Evolutionary conservation across 1,284 basidiomycete species (phyloP), one percentile per base, ranked within the genome.

Genomic region (Marasmius sp.): DNA sequence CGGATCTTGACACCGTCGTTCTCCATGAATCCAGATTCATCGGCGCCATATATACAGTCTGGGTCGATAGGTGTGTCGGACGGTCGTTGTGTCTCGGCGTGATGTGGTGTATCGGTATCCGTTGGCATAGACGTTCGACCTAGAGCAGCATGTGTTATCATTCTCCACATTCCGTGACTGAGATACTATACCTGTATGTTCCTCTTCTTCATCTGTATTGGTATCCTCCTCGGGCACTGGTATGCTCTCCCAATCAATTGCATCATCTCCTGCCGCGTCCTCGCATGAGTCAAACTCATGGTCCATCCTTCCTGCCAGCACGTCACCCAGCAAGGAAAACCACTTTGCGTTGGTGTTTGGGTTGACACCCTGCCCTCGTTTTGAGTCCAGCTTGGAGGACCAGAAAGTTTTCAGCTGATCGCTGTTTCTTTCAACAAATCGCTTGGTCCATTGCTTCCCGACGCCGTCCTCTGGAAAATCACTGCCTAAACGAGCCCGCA

Each of bases 1-100:
- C 62, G 39, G 60, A 67, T 51, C n/a, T 39, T 63, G 18, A 16
- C 18, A 11, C 10, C 18, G 5, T 43, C 37, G n/a, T 55, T 34
- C 8, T 54, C 54, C 18, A 14, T 56, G 27, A 57, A 57, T 11
- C 55, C 55, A 18, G 39, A 45, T 45, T 57, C 55, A 34, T 57
- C 39, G 10, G 38, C 38, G 27, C 55, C 39, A 27, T 57, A 57
- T 2, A 41, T 27, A 11, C 11, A 27, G 1, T 57, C 38, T 2
- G 20, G 5, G n/a, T 38, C 39, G 16, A 41, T 57, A 4, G 20
- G 37, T 20, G 27, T 56, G n/a, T 20, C 3, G 2, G 5, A 27
- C 27, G 48, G 11, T 49, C 48, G 10, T 49, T 10, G 10, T 27
- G 18, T n/a, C 3, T 49, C 18, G 11, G 11, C 3, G 10, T 49